phyloP scores from a whole-genome alignment of 192 early-diverging fungal genomes.

The Coemansia sp. region DNA sequence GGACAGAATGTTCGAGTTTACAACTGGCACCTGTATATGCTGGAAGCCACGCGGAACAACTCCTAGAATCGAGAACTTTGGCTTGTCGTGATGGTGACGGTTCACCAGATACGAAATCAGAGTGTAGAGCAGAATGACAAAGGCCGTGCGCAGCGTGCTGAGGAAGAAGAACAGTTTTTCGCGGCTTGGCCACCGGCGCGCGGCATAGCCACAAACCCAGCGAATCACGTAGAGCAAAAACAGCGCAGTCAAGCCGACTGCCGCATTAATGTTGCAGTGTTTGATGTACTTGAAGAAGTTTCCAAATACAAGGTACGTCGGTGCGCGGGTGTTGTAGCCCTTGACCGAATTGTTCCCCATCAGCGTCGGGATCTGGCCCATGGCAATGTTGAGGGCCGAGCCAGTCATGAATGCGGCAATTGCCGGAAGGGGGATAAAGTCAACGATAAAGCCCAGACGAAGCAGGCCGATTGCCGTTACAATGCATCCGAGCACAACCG shows the following conservation, averaged over 20 bases:
- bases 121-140: constrained; percentile 74
- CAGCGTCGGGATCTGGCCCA: constrained; percentile 76
- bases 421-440: constrained; percentile 81
- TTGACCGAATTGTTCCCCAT: constrained; percentile 71
- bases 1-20: constrained; percentile 55
- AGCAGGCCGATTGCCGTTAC: constrained; percentile 70
- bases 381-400: constrained; percentile 73
- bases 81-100: constrained; percentile 49
- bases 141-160: constrained; percentile 68
- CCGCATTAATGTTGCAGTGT: constrained; percentile 48
- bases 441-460: constrained; percentile 80
- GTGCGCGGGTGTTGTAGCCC: constrained; percentile 61
- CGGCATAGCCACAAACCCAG: constrained; percentile 26
- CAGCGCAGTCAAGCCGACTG: constrained; percentile 46
- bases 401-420: constrained; percentile 89
- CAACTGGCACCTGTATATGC: constrained; percentile 55
- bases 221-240: constrained; percentile 50
- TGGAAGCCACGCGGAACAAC: constrained; percentile 73
- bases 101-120: constrained; percentile 67
- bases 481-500: constrained; percentile 73
- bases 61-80: constrained; percentile 64
- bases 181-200: constrained; percentile 50
- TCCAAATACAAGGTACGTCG: constrained; percentile 73
- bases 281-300: constrained; percentile 59
- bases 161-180: constrained; percentile 59